Evolutionary conservation across 441 rosid genomes (phyloP).

Genomic region (Pelargonium myrrhifolium): DNA sequence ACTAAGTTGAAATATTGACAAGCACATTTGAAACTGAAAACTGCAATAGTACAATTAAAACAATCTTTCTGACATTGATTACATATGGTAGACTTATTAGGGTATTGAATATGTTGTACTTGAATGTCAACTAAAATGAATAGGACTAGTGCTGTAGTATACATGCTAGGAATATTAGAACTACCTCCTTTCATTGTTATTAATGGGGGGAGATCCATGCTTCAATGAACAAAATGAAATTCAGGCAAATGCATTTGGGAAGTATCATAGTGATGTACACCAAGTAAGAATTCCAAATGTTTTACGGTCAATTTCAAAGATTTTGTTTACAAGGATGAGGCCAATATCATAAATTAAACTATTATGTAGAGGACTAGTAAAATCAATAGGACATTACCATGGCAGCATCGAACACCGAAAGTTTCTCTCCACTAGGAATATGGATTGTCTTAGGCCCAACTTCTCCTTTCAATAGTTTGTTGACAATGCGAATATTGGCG

Average conservation of each 20-base stretch:
- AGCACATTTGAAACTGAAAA: not conserved
- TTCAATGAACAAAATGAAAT: not conserved
- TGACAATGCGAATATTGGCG: constrained; percentile 76
- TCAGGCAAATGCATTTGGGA: not conserved
- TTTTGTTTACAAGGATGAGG: not conserved
- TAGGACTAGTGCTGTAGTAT: not conserved
- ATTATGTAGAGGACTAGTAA: not conserved
- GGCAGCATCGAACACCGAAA: constrained; percentile 80
- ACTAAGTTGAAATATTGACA: not conserved
- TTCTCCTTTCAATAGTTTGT: constrained; percentile 75
- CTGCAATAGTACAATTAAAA: not conserved
- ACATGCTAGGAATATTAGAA: not conserved
- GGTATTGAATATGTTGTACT: not conserved
- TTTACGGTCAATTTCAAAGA: not conserved
- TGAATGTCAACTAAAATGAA: not conserved
- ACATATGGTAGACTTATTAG: not conserved
- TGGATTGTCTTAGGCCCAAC: constrained; percentile 90
- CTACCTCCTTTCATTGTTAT: not conserved
- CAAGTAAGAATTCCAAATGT: not conserved
- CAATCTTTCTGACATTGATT: not conserved
- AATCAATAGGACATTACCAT: constrained; percentile 41
- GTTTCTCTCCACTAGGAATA: constrained; percentile 74
- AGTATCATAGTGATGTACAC: not conserved
- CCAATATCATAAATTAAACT: not conserved
- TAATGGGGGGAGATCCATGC: not conserved